A percentile compares a stretch with the other conserved stretches of the same genome.
phyloP scores from a whole-genome alignment of 23 red algal genomes.

The Gracilaria gracilis region DNA sequence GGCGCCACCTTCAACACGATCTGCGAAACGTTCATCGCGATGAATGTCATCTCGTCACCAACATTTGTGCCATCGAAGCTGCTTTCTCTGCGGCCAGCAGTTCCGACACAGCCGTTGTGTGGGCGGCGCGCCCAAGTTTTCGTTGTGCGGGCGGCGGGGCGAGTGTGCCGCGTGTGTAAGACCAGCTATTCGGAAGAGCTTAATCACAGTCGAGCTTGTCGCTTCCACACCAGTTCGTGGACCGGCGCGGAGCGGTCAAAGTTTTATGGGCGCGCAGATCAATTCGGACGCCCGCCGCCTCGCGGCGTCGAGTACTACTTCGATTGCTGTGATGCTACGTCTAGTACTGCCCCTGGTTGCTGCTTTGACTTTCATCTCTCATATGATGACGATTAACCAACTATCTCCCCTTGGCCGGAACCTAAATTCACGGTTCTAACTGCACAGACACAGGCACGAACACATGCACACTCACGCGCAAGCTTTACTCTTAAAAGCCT shows the following conservation, averaged over 20 bases:
- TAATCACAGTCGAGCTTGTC: slow-evolving; percentile 36
- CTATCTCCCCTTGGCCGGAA: background rate
- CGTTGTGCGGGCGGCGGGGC: background rate
- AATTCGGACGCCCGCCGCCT: background rate
- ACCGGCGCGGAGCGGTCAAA: slow-evolving; percentile 51
- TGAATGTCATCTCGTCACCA: no score
- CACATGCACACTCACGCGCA: background rate
- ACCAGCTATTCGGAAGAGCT: background rate
- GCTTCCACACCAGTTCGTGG: slow-evolving; percentile 29
- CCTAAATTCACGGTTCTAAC: no score
- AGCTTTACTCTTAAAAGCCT: background rate
- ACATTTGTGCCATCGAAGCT: no score
- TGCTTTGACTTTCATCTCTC: slow-evolving; percentile 37
- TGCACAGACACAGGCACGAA: no score
- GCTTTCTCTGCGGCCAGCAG: no score
- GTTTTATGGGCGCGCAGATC: slow-evolving; percentile 13
- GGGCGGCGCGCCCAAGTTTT: no score
- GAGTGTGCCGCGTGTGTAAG: slow-evolving; percentile 62
- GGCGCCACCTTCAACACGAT: no score
- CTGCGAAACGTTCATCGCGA: no score
- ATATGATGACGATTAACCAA: background rate
- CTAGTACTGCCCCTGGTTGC: slow-evolving; percentile 12
- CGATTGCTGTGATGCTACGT: slow-evolving; percentile 48
- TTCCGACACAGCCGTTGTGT: no score
- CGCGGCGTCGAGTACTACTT: slow-evolving; percentile 39